Evolutionary conservation across 305 asterid genomes (phyloP), one percentile per base, ranked within the genome.

Genomic region (Fraxinus angustifolia): DNA sequence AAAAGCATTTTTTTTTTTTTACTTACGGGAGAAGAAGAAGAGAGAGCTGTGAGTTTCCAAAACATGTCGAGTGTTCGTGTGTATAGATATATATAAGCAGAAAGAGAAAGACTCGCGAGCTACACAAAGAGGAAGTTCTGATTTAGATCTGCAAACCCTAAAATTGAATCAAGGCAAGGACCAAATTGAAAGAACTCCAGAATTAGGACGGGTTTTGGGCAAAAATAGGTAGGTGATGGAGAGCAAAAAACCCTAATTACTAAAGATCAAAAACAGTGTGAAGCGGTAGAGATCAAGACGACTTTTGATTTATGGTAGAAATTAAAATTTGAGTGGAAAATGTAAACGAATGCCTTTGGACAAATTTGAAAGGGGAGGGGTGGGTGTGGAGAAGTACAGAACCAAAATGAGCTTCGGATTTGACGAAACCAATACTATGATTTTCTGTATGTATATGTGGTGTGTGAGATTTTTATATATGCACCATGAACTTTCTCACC

Each of bases 1-100:
- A 16, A 19, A 38, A 53, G 6, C 17, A 16, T 45, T 33, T 5
- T 53, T 53, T 21, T 21, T 21, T 19, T 79, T 73, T 83, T 77
- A 89, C 93, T 91, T 88, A 95, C 99, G 23, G 99, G 99, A 56
- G 99, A 93, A 73, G 98, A 88, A 75, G 97, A 83, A 12, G 98
- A 90, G 28, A 95, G 89, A 77, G 97, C 79, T 11, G 98, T 85
- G 82, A 93, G 95, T 90, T 95, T 93, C 99, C 98, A 95, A 83
- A 95, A 95, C 99, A 95, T 93, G 56, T 83, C 87, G 84, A 71
- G 56, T 33, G 87, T 80, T 45, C 71, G 42, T 65, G 77, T 76
- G 65, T 78, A 77, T 34, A 53, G 77, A 76, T 40, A 14, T 2
- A 56, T 77, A 58, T 77, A 79, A 80, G 85, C 42, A 60, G 80